A percentile compares a stretch with the other conserved stretches of the same genome.
Conservation (phyloP, 2,329 filamentous ascomycete species). For the Balansia obtecta region DNA sequence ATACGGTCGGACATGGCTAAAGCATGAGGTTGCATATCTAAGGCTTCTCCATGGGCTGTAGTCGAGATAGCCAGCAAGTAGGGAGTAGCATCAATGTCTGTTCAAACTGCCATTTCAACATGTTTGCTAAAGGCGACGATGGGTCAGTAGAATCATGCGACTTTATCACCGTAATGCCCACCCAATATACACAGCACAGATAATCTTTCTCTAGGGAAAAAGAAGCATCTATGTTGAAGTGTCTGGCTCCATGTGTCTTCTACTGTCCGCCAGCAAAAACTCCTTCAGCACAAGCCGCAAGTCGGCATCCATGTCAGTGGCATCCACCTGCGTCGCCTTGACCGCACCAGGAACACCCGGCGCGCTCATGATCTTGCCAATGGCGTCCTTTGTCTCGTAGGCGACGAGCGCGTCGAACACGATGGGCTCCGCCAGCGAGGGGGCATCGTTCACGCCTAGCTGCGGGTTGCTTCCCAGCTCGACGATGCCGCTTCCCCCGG, state of each 20-base stretch:
- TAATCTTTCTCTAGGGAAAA: no score
- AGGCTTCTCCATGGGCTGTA: no score
- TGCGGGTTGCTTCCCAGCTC: conserved; percentile 7
- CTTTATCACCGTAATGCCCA: no score
- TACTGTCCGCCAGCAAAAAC: conserved; percentile 9
- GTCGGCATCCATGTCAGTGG: conserved; percentile 12
- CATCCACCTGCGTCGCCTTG: conserved; percentile 9
- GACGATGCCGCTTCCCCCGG: conserved; percentile 4
- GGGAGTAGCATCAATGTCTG: no score
- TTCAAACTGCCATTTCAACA: no score
- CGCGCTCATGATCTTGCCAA: conserved; percentile 7
- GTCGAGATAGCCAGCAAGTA: no score
- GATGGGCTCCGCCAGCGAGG: conserved; percentile 8
- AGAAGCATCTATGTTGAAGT: not conserved
- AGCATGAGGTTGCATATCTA: no score
- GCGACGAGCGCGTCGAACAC: conserved; percentile 9
- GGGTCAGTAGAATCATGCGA: no score
- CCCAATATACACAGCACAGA: no score
- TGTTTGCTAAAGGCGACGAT: no score
- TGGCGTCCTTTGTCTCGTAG: conserved; percentile 9
- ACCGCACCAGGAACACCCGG: conserved; percentile 3
- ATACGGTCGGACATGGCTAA: no score
- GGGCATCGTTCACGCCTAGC: conserved; percentile 8
- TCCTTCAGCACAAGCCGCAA: conserved; percentile 10
- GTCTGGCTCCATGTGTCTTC: not conserved